These are phyloP conservation scores for Macrocybe sp. DNA, from an alignment of 1,284 basidiomycete genomes.

Conservation along the genomic window DNA sequence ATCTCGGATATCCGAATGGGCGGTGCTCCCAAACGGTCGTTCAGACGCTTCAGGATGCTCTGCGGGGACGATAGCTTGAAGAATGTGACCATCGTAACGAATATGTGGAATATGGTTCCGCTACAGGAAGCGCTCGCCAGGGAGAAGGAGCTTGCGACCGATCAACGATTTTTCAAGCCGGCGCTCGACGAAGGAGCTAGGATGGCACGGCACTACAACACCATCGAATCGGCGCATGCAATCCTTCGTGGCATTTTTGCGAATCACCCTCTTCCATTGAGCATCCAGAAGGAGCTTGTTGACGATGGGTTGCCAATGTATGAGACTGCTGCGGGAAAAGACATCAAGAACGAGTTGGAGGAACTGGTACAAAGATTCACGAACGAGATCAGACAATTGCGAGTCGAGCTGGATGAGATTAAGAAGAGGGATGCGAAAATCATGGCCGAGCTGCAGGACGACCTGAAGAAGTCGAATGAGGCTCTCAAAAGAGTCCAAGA, in stretches of 20 bases:
- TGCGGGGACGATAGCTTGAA: neutral
- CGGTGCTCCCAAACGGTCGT: neutral
- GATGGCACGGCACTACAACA: neutral
- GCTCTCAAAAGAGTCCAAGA: no score
- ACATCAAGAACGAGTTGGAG: no score
- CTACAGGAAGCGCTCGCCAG: neutral
- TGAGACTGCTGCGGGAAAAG: no score
- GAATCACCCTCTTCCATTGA: neutral
- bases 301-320: neutral
- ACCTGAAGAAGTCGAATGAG: no score
- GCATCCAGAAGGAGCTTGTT: conserved; percentile 1
- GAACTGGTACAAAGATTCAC: no score
- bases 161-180: neutral
- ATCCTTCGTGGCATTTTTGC: neutral
- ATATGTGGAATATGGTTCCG: neutral
- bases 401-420: no score
- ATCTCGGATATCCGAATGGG: neutral
- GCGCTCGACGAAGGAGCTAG: neutral
- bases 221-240: neutral
- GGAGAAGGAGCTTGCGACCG: neutral
- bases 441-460: no score
- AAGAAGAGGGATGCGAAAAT: no score
- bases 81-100: neutral
- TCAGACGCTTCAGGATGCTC: neutral
- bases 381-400: no score